These are phyloP conservation scores for Botryotinia globosa DNA, from an alignment of 2,329 filamentous ascomycete species.

Conservation along the genomic window DNA sequence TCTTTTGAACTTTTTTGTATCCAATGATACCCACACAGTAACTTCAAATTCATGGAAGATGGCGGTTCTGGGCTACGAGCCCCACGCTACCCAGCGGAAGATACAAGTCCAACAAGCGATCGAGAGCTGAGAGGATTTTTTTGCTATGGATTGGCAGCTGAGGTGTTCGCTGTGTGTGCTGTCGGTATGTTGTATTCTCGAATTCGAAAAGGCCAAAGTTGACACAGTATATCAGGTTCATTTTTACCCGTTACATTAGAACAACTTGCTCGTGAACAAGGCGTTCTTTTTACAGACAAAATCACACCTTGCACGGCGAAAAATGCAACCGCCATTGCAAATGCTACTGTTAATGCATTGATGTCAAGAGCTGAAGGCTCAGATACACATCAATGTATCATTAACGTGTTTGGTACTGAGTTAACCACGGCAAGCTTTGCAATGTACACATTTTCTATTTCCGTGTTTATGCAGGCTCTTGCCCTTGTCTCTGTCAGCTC, in stretches of 20 bases:
- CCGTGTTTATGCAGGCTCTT: conserved; percentile 81
- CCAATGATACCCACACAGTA: not conserved
- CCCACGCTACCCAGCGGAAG: conserved; percentile 73
- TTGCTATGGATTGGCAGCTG: conserved; percentile 89
- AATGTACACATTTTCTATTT: conserved; percentile 96
- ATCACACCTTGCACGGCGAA: conserved; percentile 66
- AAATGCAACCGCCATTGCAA: conserved; percentile 24
- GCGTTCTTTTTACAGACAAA: conserved; percentile 77
- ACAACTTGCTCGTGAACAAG: conserved; percentile 87
- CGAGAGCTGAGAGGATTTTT: conserved; percentile 93
- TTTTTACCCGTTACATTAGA: conserved; percentile 96
- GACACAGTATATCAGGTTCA: conserved; percentile 56
- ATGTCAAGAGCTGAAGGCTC: conserved; percentile 29
- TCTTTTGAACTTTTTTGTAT: not conserved
- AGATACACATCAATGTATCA: conserved; percentile 57
- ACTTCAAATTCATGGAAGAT: conserved; percentile 28
- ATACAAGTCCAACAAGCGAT: conserved; percentile 75
- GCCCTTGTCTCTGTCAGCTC: conserved; percentile 94
- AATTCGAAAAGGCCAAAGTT: not conserved
- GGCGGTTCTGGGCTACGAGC: conserved; percentile 19
- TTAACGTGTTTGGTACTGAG: conserved; percentile 75
- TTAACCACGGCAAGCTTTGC: conserved; percentile 96
- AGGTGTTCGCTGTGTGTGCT: conserved; percentile 92
- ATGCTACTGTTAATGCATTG: conserved; percentile 28
- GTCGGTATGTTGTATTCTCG: conserved; percentile 55